Conservation (phyloP, 345 rosid species). For the Lepidium aucheri region DNA sequence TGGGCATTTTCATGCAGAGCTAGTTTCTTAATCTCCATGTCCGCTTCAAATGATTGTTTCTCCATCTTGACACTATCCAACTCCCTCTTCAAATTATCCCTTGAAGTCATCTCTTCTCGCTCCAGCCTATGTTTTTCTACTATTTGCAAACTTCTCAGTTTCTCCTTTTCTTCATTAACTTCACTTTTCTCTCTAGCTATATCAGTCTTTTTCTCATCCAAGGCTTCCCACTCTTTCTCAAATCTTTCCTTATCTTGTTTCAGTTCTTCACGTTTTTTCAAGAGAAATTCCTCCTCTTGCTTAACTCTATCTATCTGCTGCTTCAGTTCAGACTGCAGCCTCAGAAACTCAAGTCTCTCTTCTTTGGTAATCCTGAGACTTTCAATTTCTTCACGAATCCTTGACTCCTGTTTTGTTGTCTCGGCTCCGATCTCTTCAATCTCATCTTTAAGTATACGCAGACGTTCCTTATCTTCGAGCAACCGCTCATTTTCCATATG, state of each 20-base stretch:
- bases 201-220: conserved; percentile 62
- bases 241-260: conserved; percentile 59
- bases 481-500: conserved; percentile 46
- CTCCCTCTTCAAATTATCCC: conserved; percentile 38
- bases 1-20: conserved; percentile 40
- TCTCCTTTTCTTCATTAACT: conserved; percentile 43
- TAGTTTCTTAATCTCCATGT: conserved; percentile 42
- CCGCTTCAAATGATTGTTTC: conserved; percentile 59
- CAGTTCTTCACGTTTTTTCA: conserved; percentile 58
- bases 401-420: conserved; percentile 47
- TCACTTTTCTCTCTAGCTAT: conserved; percentile 34
- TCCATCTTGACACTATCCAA: conserved; percentile 44
- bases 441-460: conserved; percentile 50
- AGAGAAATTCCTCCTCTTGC: conserved; percentile 47
- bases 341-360: conserved; percentile 62
- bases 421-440: conserved; percentile 54
- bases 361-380: conserved; percentile 43
- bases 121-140: conserved; percentile 46
- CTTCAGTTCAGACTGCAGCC: conserved; percentile 55
- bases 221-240: conserved; percentile 70
- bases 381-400: conserved; percentile 48
- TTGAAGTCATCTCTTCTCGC: conserved; percentile 41
- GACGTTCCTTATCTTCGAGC: conserved; percentile 42
- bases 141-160: conserved; percentile 31
- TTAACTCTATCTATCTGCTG: conserved; percentile 51